Percentiles rank a stretch among this genome's conserved stretches.
Evolutionary conservation across 306 rosid genomes (phyloP).

Genomic region (Lathyrus tuberosus): DNA sequence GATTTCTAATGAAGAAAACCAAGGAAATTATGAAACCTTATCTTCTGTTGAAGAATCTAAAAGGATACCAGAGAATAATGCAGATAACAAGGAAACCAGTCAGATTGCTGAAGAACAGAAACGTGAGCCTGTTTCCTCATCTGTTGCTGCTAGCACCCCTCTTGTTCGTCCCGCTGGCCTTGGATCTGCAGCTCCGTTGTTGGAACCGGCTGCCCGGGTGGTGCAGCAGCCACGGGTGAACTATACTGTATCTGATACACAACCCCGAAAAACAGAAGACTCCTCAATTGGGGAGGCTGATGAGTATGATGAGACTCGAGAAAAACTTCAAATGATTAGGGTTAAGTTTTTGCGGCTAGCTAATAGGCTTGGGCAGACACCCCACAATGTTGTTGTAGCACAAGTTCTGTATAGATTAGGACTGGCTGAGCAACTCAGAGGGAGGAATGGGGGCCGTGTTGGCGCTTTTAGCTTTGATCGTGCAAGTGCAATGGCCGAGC

Average conservation of each 20-base stretch:
- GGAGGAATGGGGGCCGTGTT: conserved; percentile 96
- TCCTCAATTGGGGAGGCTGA: conserved; percentile 69
- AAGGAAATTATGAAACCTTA: conserved; percentile 13
- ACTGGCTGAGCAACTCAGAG: conserved; percentile 93
- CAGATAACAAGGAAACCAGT: conserved; percentile 33
- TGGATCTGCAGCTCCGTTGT: not conserved
- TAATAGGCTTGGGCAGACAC: conserved; percentile 96
- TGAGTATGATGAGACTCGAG: conserved; percentile 94
- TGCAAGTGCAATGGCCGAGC: conserved; percentile 98
- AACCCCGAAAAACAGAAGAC: conserved; percentile 76
- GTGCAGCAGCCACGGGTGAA: not conserved
- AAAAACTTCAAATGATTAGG: conserved; percentile 94
- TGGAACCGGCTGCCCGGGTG: not conserved
- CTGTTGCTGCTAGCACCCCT: conserved; percentile 4
- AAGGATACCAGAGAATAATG: conserved; percentile 49
- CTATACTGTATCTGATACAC: conserved; percentile 46
- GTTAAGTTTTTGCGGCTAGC: conserved; percentile 93
- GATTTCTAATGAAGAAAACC: conserved; percentile 42
- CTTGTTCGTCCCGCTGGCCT: conserved; percentile 2
- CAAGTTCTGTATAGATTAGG: conserved; percentile 97
- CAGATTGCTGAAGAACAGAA: not conserved
- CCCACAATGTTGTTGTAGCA: conserved; percentile 97
- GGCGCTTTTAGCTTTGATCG: conserved; percentile 98
- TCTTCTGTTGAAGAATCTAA: conserved; percentile 40
- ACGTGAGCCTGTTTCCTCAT: conserved; percentile 36